Conservation (phyloP, 108 stramenopile species). For the Skeletonema tropicum region DNA sequence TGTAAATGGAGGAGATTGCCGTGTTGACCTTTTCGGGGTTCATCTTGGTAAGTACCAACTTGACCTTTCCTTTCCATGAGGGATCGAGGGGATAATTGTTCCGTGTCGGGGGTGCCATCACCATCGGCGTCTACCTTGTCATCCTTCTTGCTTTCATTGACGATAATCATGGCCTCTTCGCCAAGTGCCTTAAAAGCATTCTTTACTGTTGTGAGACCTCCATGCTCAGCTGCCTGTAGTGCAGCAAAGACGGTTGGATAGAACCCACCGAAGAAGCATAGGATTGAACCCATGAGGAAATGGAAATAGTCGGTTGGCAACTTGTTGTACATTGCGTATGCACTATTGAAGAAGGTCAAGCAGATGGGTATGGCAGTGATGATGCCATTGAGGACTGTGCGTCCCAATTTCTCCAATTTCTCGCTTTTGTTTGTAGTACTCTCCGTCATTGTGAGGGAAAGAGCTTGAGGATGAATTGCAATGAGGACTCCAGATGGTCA, state of each 20-base stretch:
- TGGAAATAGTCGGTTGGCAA: background rate
- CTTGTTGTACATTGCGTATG: background rate
- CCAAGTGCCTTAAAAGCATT: slow-evolving; percentile 66
- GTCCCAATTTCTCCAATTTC: slow-evolving; percentile 1
- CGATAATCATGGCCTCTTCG: slow-evolving; percentile 70
- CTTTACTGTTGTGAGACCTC: slow-evolving; percentile 70
- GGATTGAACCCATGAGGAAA: background rate
- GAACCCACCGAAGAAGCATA: slow-evolving; percentile 91
- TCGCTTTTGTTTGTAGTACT: background rate
- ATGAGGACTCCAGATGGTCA: no score
- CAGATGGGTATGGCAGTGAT: background rate
- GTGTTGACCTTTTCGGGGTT: slow-evolving; percentile 86
- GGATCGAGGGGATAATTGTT: slow-evolving; percentile 67
- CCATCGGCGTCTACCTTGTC: slow-evolving; percentile 81
- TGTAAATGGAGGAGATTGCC: slow-evolving; percentile 66
- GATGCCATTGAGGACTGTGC: slow-evolving; percentile 1
- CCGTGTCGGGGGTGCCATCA: slow-evolving; percentile 82
- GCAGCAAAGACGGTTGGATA: slow-evolving; percentile 93
- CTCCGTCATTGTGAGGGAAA: background rate
- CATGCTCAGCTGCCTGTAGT: slow-evolving; percentile 87
- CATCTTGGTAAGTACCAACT: slow-evolving; percentile 86
- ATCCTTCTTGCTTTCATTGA: slow-evolving; percentile 90
- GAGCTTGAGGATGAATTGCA: no score
- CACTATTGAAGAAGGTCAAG: background rate
- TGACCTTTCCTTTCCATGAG: slow-evolving; percentile 84